These are phyloP conservation scores for Didymosphaeria variabile DNA, from an alignment of 2,329 filamentous ascomycete species.

Conservation along the genomic window DNA sequence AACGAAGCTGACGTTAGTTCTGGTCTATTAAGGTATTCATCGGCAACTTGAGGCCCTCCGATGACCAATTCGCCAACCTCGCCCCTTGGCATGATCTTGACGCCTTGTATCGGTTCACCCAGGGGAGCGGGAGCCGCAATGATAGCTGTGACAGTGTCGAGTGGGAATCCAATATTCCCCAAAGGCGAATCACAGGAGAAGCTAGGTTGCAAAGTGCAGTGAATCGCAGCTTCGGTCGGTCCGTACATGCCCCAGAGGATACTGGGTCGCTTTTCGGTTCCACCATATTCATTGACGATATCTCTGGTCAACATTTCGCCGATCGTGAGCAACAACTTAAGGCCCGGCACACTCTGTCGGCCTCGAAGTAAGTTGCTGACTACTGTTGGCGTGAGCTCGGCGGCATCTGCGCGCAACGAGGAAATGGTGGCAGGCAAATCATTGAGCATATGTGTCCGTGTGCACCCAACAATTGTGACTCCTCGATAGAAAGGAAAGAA, in stretches of 20 bases:
- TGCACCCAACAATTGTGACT: slow-evolving; percentile 75
- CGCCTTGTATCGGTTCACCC: slow-evolving; percentile 31
- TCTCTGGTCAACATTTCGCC: slow-evolving; percentile 88
- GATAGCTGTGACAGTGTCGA: slow-evolving; percentile 83
- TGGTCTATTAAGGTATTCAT: slow-evolving; percentile 81
- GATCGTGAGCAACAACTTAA: slow-evolving; percentile 82
- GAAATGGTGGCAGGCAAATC: slow-evolving; percentile 76
- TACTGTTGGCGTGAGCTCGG: slow-evolving; percentile 89
- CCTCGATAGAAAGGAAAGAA: slow-evolving; percentile 86
- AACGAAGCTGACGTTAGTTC: slow-evolving; percentile 79
- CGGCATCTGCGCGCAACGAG: slow-evolving; percentile 76
- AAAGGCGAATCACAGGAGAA: slow-evolving; percentile 67
- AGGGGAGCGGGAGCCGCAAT: slow-evolving; percentile 63
- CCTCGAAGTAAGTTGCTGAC: slow-evolving; percentile 77
- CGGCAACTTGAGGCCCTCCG: slow-evolving; percentile 80
- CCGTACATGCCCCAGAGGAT: slow-evolving; percentile 95
- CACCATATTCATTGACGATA: slow-evolving; percentile 82
- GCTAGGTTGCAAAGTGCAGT: slow-evolving; percentile 78
- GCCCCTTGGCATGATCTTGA: slow-evolving; percentile 69
- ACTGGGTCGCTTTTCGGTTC: slow-evolving; percentile 60
- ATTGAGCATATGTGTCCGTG: slow-evolving; percentile 74
- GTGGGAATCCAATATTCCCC: slow-evolving; percentile 77
- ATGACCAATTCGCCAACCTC: slow-evolving; percentile 82
- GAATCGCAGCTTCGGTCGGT: slow-evolving; percentile 89
- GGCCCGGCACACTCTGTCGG: slow-evolving; percentile 70